Percentiles rank a stretch among this genome's conserved stretches.
Evolutionary conservation across 768 basidiomycete species (phyloP).

Genomic region (Epithele typhae): DNA sequence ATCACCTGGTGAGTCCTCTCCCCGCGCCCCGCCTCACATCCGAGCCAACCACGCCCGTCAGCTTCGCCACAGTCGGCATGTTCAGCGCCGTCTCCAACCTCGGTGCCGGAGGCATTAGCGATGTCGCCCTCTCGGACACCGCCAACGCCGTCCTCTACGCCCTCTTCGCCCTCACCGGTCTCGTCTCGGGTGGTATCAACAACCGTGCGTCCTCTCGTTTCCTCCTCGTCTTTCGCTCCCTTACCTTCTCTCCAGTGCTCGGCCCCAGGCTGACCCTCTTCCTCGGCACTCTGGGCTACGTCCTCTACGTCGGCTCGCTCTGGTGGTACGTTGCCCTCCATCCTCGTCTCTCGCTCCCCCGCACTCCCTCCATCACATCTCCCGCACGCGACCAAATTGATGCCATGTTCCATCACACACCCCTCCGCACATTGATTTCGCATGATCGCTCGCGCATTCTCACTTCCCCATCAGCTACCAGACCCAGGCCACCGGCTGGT

Average conservation of each 20-base stretch:
- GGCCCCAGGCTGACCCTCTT: constrained; percentile 46
- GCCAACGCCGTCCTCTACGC: constrained; percentile 41
- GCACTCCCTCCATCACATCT: too few relatives aligned
- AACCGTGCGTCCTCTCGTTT: constrained; percentile 22
- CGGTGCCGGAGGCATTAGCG: constrained; percentile 37
- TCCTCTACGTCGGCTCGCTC: constrained; percentile 43
- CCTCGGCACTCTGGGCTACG: constrained; percentile 49
- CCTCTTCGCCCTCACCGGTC: constrained; percentile 37
- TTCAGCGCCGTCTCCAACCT: constrained; percentile 35
- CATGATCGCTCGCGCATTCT: not conserved
- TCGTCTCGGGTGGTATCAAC: constrained; percentile 36
- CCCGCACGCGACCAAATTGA: too few relatives aligned
- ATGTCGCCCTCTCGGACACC: constrained; percentile 35
- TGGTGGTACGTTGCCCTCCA: constrained; percentile 32
- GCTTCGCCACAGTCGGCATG: constrained; percentile 37
- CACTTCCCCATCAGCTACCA: constrained; percentile 27
- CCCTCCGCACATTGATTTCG: too few relatives aligned
- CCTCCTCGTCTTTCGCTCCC: not conserved
- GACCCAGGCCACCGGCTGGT: constrained; percentile 36
- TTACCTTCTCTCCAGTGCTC: constrained; percentile 28
- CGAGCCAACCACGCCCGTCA: constrained; percentile 1
- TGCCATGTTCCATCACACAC: too few relatives aligned
- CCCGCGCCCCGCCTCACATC: not conserved
- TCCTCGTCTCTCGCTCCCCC: not conserved
- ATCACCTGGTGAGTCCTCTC: constrained; percentile 24